A percentile compares a stretch with the other conserved stretches of the same genome.
Evolutionary conservation across 164 flowering plant genomes (phyloP).

Genomic region (Santalum album): DNA sequence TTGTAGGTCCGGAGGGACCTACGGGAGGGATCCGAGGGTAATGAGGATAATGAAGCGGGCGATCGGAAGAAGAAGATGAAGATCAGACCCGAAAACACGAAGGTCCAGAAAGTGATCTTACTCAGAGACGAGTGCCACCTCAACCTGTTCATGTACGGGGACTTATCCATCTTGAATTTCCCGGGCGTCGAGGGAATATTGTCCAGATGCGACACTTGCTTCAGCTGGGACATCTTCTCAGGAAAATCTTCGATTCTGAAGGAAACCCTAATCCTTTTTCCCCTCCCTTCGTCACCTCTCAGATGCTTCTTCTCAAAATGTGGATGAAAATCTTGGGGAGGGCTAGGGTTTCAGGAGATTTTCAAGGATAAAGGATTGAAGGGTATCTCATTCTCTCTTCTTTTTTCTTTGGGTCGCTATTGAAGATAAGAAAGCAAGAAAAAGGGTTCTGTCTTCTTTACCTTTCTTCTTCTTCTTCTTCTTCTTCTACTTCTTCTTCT

Average conservation of each 20-base stretch:
- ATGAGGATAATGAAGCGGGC: background rate
- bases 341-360: slow-evolving; percentile 9
- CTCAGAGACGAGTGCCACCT: slow-evolving; percentile 51
- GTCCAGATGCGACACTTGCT: slow-evolving; percentile 48
- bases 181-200: slow-evolving; percentile 83
- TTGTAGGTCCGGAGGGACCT: slow-evolving; percentile 35
- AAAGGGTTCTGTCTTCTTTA: background rate
- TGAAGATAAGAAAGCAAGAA: slow-evolving; percentile 4
- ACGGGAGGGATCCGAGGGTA: slow-evolving; percentile 30
- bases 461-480: background rate
- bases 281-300: background rate
- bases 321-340: background rate
- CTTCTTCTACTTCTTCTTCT: background rate
- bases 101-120: slow-evolving; percentile 64
- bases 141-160: slow-evolving; percentile 36
- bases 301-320: background rate
- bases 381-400: background rate
- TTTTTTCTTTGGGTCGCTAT: background rate
- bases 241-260: background rate
- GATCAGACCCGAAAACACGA: slow-evolving; percentile 45
- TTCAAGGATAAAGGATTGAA: background rate
- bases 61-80: slow-evolving; percentile 58
- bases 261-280: no score
- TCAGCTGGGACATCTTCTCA: slow-evolving; percentile 37
- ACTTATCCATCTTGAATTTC: slow-evolving; percentile 86